Conservation (phyloP, 495 filamentous ascomycete species). For the Trypethelium eluteriae region DNA sequence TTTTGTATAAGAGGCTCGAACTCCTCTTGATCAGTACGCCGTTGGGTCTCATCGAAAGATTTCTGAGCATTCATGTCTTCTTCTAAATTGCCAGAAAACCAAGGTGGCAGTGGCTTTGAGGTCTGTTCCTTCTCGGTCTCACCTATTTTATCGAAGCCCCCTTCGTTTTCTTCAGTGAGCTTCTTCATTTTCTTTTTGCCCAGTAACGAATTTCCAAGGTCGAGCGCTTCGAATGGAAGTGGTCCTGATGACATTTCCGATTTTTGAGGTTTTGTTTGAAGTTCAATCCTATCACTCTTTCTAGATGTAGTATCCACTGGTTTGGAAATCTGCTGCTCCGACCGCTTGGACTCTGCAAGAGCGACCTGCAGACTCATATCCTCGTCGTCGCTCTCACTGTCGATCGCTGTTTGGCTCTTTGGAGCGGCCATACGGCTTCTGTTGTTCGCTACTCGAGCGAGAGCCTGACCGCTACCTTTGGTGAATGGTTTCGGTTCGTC, state of each 20-base stretch:
- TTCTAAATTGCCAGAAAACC: conserved; percentile 55
- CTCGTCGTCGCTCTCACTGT: conserved; percentile 49
- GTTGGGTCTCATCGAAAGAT: conserved; percentile 28
- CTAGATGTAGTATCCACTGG: neutral
- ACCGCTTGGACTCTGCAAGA: conserved; percentile 42
- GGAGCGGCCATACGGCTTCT: conserved; percentile 49
- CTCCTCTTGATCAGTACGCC: conserved; percentile 1
- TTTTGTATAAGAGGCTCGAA: neutral
- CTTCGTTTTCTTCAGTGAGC: conserved; percentile 49
- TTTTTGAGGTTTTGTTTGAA: conserved; percentile 22
- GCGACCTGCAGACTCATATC: conserved; percentile 56
- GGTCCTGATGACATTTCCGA: conserved; percentile 64
- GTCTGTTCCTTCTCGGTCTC: conserved; percentile 27
- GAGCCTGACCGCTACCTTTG: conserved; percentile 47
- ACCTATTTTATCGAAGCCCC: conserved; percentile 58
- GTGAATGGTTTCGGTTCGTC: conserved; percentile 47
- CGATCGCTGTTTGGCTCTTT: conserved; percentile 25
- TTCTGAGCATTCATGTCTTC: conserved; percentile 34
- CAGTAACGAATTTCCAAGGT: conserved; percentile 55
- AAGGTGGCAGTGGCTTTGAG: conserved; percentile 65
- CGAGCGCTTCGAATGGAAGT: conserved; percentile 80
- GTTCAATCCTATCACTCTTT: neutral
- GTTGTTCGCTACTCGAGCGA: conserved; percentile 58
- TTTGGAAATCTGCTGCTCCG: conserved; percentile 29
- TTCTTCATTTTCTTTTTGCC: conserved; percentile 41